A percentile compares a stretch with the other conserved stretches of the same genome.
Conservation (phyloP, 352 stramenopile genomes). For the Thalassiosira oceanica region DNA sequence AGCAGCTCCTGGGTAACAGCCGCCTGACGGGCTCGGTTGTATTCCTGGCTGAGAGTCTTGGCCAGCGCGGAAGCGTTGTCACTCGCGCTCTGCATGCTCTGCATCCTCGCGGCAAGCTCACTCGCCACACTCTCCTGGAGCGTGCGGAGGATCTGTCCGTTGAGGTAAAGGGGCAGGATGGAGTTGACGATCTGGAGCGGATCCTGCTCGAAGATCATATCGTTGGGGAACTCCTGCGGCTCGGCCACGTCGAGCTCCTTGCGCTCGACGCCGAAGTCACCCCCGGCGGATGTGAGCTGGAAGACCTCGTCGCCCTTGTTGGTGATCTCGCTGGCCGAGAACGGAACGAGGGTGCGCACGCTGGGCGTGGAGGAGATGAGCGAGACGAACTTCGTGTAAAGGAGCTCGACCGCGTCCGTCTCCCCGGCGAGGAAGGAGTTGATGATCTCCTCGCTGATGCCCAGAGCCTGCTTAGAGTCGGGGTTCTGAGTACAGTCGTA, state of each 20-base stretch:
- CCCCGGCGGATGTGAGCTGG: constrained; percentile 80
- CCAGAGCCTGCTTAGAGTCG: constrained; percentile 78
- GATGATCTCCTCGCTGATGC: constrained; percentile 83
- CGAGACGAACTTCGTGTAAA: constrained; percentile 87
- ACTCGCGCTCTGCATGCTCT: constrained; percentile 84
- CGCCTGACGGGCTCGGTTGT: constrained; percentile 84
- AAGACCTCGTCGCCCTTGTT: constrained; percentile 85
- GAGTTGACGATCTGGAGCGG: constrained; percentile 86
- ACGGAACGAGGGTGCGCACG: constrained; percentile 84
- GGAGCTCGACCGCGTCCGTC: constrained; percentile 84
- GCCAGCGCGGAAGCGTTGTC: constrained; percentile 84
- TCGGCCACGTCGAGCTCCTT: constrained; percentile 73
- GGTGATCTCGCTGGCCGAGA: constrained; percentile 83
- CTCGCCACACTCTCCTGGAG: constrained; percentile 85
- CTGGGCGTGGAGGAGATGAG: constrained; percentile 82
- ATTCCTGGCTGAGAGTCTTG: constrained; percentile 72
- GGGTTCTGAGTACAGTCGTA: constrained; percentile 83
- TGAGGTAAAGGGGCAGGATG: constrained; percentile 85
- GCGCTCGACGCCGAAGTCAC: constrained; percentile 80
- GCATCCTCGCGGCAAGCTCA: constrained; percentile 85
- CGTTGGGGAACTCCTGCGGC: constrained; percentile 82
- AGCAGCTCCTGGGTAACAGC: constrained; percentile 85
- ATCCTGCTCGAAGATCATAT: constrained; percentile 89
- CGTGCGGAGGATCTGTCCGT: constrained; percentile 84
- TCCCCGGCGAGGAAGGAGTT: constrained; percentile 83